Percentiles rank a stretch among this genome's conserved stretches.
These are phyloP conservation scores for Zoysia japonica DNA, from an alignment of 176 grass and related monocot species.

Conservation along the genomic window DNA sequence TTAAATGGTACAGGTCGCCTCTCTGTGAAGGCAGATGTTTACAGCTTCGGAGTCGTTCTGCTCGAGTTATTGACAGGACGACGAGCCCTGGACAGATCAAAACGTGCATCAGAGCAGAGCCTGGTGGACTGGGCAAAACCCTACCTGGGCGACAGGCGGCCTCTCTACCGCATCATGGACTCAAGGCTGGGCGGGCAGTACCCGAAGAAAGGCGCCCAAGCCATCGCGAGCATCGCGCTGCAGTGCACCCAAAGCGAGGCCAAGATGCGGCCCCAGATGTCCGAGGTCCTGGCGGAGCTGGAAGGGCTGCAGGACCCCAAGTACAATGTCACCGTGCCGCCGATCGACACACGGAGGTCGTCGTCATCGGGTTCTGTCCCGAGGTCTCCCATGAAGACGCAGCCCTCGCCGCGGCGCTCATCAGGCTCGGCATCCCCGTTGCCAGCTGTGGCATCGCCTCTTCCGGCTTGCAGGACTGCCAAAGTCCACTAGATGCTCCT, in stretches of 20 bases:
- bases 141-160: slow-evolving; percentile 54
- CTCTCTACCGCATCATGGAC: slow-evolving; percentile 68
- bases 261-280: slow-evolving; percentile 63
- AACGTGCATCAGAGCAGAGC: slow-evolving; percentile 47
- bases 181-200: slow-evolving; percentile 61
- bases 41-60: slow-evolving; percentile 75
- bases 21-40: slow-evolving; percentile 72
- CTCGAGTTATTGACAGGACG: slow-evolving; percentile 62
- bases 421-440: slow-evolving; percentile 28
- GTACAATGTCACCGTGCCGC: not conserved
- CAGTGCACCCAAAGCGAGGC: slow-evolving; percentile 55
- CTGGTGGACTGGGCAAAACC: slow-evolving; percentile 66
- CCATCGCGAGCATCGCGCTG: slow-evolving; percentile 45
- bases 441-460: slow-evolving; percentile 33
- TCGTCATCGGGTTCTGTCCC: slow-evolving; percentile 29
- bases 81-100: slow-evolving; percentile 62
- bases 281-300: slow-evolving; percentile 50
- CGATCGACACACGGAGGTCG: slow-evolving; percentile 4
- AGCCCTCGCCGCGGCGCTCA: not conserved
- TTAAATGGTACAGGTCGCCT: slow-evolving; percentile 53
- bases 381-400: slow-evolving; percentile 43
- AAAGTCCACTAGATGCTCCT: slow-evolving; percentile 25
- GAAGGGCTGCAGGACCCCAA: slow-evolving; percentile 64
- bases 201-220: slow-evolving; percentile 59
- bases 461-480: slow-evolving; percentile 30